Evolutionary conservation across 371 early-diverging fungal genomes (phyloP).

Genomic region (Mucor lusitanicus): DNA sequence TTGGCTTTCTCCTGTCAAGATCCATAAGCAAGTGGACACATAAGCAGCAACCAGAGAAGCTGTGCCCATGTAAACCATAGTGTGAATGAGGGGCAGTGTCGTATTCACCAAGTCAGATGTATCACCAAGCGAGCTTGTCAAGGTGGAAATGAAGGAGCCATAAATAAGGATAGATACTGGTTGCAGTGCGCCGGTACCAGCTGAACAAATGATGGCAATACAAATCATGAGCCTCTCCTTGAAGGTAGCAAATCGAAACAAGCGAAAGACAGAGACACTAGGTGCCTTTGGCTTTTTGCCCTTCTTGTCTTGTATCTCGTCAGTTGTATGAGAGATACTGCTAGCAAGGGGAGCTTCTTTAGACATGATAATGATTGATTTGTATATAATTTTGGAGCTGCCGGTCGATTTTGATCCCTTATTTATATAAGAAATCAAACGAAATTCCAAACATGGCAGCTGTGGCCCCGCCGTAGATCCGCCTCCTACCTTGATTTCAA

Average conservation of each 20-base stretch:
- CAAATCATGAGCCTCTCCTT: slow-evolving; percentile 27
- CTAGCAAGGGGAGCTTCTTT: background rate
- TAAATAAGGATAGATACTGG: slow-evolving; percentile 42
- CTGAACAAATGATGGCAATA: slow-evolving; percentile 24
- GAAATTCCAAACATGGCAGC: background rate
- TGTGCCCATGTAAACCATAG: slow-evolving; percentile 40
- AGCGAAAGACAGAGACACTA: slow-evolving; percentile 25
- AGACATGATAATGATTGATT: background rate
- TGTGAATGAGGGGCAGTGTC: slow-evolving; percentile 25
- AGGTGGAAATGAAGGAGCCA: slow-evolving; percentile 26
- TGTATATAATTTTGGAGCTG: background rate
- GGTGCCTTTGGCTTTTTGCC: slow-evolving; percentile 13
- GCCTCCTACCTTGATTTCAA: background rate
- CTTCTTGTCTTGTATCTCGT: background rate
- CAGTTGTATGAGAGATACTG: background rate
- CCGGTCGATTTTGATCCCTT: background rate
- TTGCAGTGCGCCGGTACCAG: slow-evolving; percentile 35
- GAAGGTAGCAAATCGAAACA: slow-evolving; percentile 40
- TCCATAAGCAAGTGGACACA: slow-evolving; percentile 37
- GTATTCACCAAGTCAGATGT: slow-evolving; percentile 1
- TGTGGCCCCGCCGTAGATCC: background rate
- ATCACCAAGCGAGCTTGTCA: slow-evolving; percentile 2
- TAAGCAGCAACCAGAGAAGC: slow-evolving; percentile 32
- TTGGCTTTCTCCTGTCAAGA: slow-evolving; percentile 35
- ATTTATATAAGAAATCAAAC: background rate